A percentile compares a stretch with the other conserved stretches of the same genome.
These are phyloP conservation scores for Lolium rigidum DNA, from an alignment of 176 grass and related monocot genomes.

Conservation along the genomic window DNA sequence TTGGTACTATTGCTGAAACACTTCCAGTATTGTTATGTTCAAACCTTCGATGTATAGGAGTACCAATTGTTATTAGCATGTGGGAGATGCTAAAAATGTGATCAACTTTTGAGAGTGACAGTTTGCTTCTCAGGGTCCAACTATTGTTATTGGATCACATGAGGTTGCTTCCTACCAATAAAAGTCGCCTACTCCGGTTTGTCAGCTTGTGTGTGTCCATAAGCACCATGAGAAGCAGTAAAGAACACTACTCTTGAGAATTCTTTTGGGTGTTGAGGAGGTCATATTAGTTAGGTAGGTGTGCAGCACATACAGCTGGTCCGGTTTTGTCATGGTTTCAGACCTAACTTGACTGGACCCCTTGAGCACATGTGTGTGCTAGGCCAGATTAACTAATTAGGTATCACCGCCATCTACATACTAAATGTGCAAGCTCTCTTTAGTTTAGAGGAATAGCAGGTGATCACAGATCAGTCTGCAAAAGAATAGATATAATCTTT, in stretches of 20 bases:
- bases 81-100: not conserved
- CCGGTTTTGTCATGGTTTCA: slow-evolving; percentile 42
- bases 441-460: not conserved
- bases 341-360: slow-evolving; percentile 31
- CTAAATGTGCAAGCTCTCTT: not conserved
- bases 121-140: not conserved
- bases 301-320: slow-evolving; percentile 24
- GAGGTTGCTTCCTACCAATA: not conserved
- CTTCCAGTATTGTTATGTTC: no score
- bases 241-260: slow-evolving; percentile 1
- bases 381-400: not conserved
- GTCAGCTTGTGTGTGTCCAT: slow-evolving; percentile 28
- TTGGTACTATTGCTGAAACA: not conserved
- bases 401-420: not conserved
- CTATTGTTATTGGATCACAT: not conserved
- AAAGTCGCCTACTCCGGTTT: slow-evolving; percentile 30
- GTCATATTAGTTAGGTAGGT: slow-evolving; percentile 37
- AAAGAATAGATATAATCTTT: not conserved
- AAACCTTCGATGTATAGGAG: no score
- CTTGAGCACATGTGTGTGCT: slow-evolving; percentile 29
- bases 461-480: slow-evolving; percentile 20
- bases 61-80: not conserved
- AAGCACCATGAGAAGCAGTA: slow-evolving; percentile 27
- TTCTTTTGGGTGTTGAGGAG: not conserved
- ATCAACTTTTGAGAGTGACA: slow-evolving; percentile 10